Evolutionary conservation across 805 yeast species (phyloP).

Genomic region (Kazachstania martiniae): DNA sequence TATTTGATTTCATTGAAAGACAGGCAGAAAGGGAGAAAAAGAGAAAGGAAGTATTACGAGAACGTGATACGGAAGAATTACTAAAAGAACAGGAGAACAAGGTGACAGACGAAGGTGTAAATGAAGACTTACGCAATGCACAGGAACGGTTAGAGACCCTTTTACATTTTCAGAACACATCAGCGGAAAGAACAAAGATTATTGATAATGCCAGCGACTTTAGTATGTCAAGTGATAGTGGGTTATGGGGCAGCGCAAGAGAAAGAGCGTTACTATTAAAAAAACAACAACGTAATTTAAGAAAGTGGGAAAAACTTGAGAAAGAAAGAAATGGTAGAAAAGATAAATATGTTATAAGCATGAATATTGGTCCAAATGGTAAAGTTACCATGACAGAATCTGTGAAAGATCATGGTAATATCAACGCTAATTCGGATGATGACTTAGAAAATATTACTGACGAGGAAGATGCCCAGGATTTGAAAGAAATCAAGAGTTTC

Average conservation of each 20-base stretch:
- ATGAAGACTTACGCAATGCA: slow-evolving; percentile 53
- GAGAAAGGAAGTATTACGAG: slow-evolving; percentile 24
- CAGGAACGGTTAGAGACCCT: slow-evolving; percentile 63
- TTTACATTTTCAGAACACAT: slow-evolving; percentile 70
- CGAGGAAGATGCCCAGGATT: slow-evolving; percentile 27
- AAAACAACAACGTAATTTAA: slow-evolving; percentile 66
- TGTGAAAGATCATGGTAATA: slow-evolving; percentile 14
- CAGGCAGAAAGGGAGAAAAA: slow-evolving; percentile 29
- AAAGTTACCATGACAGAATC: slow-evolving; percentile 57
- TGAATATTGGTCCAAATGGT: slow-evolving; percentile 66
- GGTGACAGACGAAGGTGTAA: slow-evolving; percentile 33
- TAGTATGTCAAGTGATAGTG: slow-evolving; percentile 40
- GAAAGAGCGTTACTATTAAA: slow-evolving; percentile 84
- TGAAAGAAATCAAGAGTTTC: slow-evolving; percentile 19
- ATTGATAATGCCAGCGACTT: slow-evolving; percentile 88
- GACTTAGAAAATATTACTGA: slow-evolving; percentile 29
- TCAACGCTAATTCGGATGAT: slow-evolving; percentile 23
- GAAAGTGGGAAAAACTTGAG: slow-evolving; percentile 52
- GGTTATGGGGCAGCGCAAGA: slow-evolving; percentile 71
- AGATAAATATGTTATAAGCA: slow-evolving; percentile 53
- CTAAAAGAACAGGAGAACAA: slow-evolving; percentile 28
- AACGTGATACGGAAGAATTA: slow-evolving; percentile 20
- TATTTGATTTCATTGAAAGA: slow-evolving; percentile 50
- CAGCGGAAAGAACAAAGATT: slow-evolving; percentile 82
- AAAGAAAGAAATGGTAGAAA: slow-evolving; percentile 61